phyloP scores from a whole-genome alignment of 352 stramenopile species.

The Phytophthora hibernalis region DNA sequence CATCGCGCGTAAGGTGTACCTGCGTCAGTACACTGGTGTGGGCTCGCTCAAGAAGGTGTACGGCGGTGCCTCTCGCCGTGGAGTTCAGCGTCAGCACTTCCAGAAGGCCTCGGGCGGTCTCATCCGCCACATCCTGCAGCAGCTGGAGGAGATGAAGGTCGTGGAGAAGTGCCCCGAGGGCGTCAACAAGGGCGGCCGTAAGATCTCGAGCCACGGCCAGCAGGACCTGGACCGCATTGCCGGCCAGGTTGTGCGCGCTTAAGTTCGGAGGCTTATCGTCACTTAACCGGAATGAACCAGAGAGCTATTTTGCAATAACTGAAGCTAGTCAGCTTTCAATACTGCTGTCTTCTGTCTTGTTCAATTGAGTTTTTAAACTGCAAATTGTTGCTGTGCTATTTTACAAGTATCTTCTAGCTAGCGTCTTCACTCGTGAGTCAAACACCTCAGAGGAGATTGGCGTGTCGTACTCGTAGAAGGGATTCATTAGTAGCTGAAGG shows the following conservation, averaged over 20 bases:
- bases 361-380: neutral
- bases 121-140: conserved; percentile 97
- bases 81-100: conserved; percentile 96
- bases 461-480: conserved; percentile 96
- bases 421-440: conserved; percentile 90
- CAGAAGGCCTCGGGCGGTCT: conserved; percentile 96
- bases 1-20: conserved; percentile 98
- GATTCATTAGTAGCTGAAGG: conserved; percentile 94
- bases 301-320: conserved; percentile 69
- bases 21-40: conserved; percentile 96
- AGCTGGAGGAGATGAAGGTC: conserved; percentile 99
- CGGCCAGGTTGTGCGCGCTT: conserved; percentile 91
- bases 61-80: conserved; percentile 92
- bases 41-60: conserved; percentile 98
- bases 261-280: conserved; percentile 50
- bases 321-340: conserved; percentile 39
- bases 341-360: conserved; percentile 3
- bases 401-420: conserved; percentile 91
- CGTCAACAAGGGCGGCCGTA: conserved; percentile 94
- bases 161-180: conserved; percentile 94
- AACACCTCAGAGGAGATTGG: conserved; percentile 94
- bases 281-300: conserved; percentile 48
- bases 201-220: conserved; percentile 97
- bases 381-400: neutral
- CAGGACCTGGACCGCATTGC: conserved; percentile 99